phyloP scores from a whole-genome alignment of 2,329 filamentous ascomycete genomes.

The Fusarium penzigii region DNA sequence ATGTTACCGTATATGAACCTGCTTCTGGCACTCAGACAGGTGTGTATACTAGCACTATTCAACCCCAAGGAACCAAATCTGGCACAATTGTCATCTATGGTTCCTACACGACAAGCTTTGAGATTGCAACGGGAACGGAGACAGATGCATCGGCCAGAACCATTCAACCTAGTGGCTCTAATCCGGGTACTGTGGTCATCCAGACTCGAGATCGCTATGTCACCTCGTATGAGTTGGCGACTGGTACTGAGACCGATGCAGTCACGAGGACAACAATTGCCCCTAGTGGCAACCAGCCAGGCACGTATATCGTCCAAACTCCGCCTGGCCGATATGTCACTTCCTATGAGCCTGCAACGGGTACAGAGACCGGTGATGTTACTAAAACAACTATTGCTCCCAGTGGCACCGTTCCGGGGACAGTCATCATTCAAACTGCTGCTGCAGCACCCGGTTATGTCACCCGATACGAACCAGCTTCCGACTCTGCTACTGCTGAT shows the following conservation, averaged over 20 bases:
- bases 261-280: background rate
- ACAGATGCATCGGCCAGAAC: too few species aligned
- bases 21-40: background rate
- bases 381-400: background rate
- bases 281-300: conserved; percentile 3
- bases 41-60: background rate
- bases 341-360: too few species aligned
- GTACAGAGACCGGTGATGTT: background rate
- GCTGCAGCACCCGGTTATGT: too few species aligned
- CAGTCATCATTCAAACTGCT: background rate
- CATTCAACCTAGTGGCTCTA: background rate
- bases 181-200: conserved; percentile 5
- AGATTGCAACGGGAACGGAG: background rate
- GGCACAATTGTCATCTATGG: conserved; percentile 1
- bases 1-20: too few species aligned
- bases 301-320: conserved; percentile 10
- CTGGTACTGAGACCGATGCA: background rate
- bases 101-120: background rate
- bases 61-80: too few species aligned
- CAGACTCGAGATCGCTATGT: background rate
- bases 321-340: background rate
- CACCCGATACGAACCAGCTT: too few species aligned
- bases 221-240: too few species aligned
- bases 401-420: background rate
- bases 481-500: too few species aligned